phyloP scores from a whole-genome alignment of 805 yeast species.

The Wickerhamiella kurtzmanii region DNA sequence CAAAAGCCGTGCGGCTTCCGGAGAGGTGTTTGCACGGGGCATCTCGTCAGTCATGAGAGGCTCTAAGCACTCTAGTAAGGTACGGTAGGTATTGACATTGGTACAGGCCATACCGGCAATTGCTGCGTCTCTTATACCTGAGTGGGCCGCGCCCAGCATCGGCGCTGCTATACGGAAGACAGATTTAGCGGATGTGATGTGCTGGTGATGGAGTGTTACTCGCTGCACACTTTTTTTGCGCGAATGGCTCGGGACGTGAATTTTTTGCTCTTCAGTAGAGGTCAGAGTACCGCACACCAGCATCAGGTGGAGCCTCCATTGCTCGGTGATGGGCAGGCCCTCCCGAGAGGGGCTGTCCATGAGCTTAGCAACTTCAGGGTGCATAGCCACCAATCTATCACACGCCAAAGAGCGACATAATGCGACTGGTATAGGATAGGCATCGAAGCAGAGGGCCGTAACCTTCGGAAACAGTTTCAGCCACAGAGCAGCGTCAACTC shows the following conservation, averaged over 20 bases:
- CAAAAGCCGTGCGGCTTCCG: slow-evolving; percentile 30
- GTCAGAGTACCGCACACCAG: slow-evolving; percentile 89
- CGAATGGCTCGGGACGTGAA: slow-evolving; percentile 56
- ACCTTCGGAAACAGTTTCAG: slow-evolving; percentile 71
- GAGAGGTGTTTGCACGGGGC: not conserved
- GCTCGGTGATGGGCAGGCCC: slow-evolving; percentile 44
- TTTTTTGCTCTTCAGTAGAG: slow-evolving; percentile 71
- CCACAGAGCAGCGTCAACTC: slow-evolving; percentile 96
- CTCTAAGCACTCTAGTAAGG: slow-evolving; percentile 65
- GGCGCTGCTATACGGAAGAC: slow-evolving; percentile 83
- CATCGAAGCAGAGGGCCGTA: slow-evolving; percentile 54
- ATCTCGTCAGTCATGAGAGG: slow-evolving; percentile 42
- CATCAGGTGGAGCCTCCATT: slow-evolving; percentile 78
- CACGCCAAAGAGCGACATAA: slow-evolving; percentile 84
- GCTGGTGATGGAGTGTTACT: slow-evolving; percentile 74
- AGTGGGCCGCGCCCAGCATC: slow-evolving; percentile 54
- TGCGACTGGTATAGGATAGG: slow-evolving; percentile 88
- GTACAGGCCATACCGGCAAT: slow-evolving; percentile 82
- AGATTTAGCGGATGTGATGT: slow-evolving; percentile 82
- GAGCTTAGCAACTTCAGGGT: slow-evolving; percentile 21
- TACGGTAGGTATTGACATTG: slow-evolving; percentile 76
- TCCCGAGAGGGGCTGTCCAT: slow-evolving; percentile 10
- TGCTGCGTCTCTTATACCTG: slow-evolving; percentile 66
- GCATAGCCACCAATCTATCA: slow-evolving; percentile 70
- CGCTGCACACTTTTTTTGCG: slow-evolving; percentile 68